Evolutionary conservation across 139 green algal species (phyloP).

Genomic region (Dunaliella sp.): DNA sequence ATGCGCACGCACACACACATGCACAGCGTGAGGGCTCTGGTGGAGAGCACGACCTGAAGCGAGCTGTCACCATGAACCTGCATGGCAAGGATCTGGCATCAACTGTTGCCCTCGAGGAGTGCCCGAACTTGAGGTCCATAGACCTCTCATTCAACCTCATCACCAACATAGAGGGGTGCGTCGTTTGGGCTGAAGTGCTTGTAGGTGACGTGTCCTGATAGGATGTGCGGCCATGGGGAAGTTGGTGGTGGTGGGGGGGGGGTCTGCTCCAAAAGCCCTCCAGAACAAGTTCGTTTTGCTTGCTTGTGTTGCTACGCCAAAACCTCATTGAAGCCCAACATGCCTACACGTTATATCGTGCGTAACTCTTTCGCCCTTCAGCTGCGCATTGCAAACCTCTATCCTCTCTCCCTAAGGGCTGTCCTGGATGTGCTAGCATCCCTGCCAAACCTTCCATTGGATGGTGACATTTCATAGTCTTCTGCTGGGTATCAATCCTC

Average conservation of each 20-base stretch:
- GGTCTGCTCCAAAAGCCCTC: not conserved
- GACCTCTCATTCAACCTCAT: constrained; percentile 34
- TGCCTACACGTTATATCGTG: no score
- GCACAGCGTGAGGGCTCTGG: not conserved
- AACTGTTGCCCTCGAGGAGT: constrained; percentile 18
- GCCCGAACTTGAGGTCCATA: constrained; percentile 18
- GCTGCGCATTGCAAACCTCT: no score
- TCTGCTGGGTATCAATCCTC: no score
- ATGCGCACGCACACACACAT: not conserved
- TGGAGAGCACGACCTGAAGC: constrained; percentile 15
- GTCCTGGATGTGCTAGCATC: no score
- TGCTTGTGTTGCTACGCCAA: no score
- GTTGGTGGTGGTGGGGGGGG: not conserved
- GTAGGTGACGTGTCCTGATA: no score
- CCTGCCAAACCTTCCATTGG: no score
- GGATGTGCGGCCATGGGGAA: not conserved
- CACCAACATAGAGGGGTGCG: constrained; percentile 16
- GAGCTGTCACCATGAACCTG: constrained; percentile 18
- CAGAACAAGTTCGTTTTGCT: no score
- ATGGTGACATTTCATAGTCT: no score
- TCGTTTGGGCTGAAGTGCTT: not conserved
- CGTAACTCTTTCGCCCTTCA: no score
- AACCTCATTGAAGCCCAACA: no score
- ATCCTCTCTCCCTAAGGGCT: no score
- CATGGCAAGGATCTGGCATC: constrained; percentile 15